These are phyloP conservation scores for Casuarina glauca DNA, from an alignment of 306 rosid species.

Conservation along the genomic window DNA sequence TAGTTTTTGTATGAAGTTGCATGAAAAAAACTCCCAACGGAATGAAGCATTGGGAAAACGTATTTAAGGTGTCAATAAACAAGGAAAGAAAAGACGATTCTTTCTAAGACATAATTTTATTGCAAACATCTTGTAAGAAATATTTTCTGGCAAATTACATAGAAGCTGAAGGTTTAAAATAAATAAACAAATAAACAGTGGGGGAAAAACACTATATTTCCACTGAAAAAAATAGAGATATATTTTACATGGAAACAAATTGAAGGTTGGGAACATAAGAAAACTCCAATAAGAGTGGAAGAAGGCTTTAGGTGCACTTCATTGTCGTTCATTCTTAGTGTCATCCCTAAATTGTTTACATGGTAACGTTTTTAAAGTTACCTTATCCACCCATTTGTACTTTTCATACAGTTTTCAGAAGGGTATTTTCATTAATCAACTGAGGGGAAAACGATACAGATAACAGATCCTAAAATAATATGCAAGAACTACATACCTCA, in stretches of 20 bases:
- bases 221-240: neutral
- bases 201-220: no score
- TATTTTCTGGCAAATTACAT: no score
- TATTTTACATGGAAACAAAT: neutral
- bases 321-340: neutral
- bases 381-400: neutral
- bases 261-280: neutral
- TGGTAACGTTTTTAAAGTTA: neutral
- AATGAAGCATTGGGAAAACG: neutral
- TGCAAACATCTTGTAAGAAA: no score
- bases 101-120: no score
- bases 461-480: constrained; percentile 7
- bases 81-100: no score
- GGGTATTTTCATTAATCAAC: neutral
- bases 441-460: neutral
- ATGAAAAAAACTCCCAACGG: neutral
- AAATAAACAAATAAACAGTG: no score
- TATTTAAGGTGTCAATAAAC: no score
- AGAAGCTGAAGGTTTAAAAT: no score
- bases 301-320: neutral
- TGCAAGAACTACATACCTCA: constrained; percentile 59
- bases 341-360: neutral
- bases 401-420: neutral
- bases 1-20: neutral
- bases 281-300: neutral